A percentile compares a stretch with the other conserved stretches of the same genome.
Conservation (phyloP, 345 rosid genomes). For the Schrenkiella parvula region DNA sequence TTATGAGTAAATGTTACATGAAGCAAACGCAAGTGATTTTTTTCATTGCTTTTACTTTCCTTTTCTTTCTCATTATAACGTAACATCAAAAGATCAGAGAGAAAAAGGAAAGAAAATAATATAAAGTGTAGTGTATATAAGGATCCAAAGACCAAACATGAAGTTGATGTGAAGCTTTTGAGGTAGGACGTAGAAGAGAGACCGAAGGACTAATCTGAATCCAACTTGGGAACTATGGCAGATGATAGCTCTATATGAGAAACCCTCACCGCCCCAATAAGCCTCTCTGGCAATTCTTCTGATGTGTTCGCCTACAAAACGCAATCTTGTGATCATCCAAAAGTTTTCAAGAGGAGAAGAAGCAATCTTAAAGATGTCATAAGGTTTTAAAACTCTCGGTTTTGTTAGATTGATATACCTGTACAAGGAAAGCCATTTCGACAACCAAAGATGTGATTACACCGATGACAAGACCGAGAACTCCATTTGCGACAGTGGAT, state of each 20-base stretch:
- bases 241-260: slow-evolving; percentile 88
- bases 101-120: neutral
- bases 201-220: slow-evolving; percentile 29
- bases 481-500: slow-evolving; percentile 98
- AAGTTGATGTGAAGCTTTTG: slow-evolving; percentile 11
- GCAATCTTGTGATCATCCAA: slow-evolving; percentile 5
- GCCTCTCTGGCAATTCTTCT: slow-evolving; percentile 87
- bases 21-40: no score
- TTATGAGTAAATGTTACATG: no score
- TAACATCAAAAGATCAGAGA: neutral
- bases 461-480: slow-evolving; percentile 94
- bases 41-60: slow-evolving; percentile 3
- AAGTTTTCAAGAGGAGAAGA: neutral
- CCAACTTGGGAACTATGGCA: slow-evolving; percentile 80
- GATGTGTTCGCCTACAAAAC: slow-evolving; percentile 63
- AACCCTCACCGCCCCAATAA: slow-evolving; percentile 89
- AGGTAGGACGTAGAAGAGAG: slow-evolving; percentile 9
- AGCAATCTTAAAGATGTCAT: neutral
- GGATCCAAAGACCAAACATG: neutral
- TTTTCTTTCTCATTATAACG: slow-evolving; percentile 5
- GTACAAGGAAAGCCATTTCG: slow-evolving; percentile 99
- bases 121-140: neutral
- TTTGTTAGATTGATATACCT: slow-evolving; percentile 35
- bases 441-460: slow-evolving; percentile 87
- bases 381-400: neutral